Conservation (phyloP, 352 stramenopile species). For the Saprolegnia parasitica region DNA sequence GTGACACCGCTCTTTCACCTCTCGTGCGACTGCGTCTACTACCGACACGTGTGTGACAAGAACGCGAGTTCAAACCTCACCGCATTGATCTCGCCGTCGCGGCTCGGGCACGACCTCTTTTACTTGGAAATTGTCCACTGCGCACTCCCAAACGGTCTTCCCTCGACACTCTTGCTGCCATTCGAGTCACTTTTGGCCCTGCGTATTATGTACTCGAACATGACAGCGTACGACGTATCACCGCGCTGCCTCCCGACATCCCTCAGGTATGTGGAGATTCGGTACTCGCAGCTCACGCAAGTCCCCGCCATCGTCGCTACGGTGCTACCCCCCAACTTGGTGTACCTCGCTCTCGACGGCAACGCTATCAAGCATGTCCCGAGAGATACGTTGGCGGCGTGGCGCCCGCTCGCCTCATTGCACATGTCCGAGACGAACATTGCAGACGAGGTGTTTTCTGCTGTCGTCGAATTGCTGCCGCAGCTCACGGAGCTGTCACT, state of each 20-base stretch:
- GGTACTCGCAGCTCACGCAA: not conserved
- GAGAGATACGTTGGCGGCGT: not conserved
- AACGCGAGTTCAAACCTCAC: not conserved
- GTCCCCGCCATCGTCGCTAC: not conserved
- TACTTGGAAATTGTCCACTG: not conserved
- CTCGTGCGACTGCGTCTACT: not conserved
- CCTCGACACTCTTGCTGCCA: not conserved
- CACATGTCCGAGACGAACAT: not conserved
- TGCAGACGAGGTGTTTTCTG: not conserved
- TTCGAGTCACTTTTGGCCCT: not conserved
- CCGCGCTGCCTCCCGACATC: not conserved
- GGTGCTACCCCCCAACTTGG: not conserved
- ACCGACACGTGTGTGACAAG: not conserved
- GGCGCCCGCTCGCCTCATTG: not conserved
- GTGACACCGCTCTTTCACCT: not conserved
- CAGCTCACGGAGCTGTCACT: not conserved
- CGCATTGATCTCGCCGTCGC: not conserved
- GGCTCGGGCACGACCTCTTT: not conserved
- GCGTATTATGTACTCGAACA: not conserved
- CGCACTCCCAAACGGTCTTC: not conserved
- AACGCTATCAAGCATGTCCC: not conserved
- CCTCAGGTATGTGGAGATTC: not conserved
- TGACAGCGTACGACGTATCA: not conserved
- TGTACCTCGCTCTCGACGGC: not conserved
- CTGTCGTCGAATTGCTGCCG: not conserved